Base-by-base conservation (phyloP, 2,329 filamentous ascomycete species). In the Talaromyces marneffei region DNA sequence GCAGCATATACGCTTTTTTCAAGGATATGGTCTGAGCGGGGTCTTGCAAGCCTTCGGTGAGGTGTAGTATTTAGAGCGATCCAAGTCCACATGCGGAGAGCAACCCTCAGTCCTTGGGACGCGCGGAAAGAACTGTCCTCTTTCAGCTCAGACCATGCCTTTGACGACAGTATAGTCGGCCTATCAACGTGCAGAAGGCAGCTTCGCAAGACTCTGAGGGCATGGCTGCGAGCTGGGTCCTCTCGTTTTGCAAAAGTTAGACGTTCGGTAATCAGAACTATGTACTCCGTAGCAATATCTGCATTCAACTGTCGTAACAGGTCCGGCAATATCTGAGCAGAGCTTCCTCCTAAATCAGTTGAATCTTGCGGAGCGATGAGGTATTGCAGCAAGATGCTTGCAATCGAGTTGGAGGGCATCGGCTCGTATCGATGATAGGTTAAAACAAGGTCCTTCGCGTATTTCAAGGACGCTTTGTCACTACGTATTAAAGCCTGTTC, bases 1-100 rank as follows among this genome's bases (percentile, higher is more conserved):
- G 67, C 65, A 25, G 53, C 52, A 40, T 72, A 68, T 1, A 68
- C 67, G 10, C 59, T 52, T 52, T 63, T 65, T n/a, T 50, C 31
- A n/a, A 57, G 55, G 31, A 18, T 8, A 6, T 27, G 25, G 9
- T 20, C 39, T 23, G 25, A 53, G 5, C 37, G 64, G 58, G 62
- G 65, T 61, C 69, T 67, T 58, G 66, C 60, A 18, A 66, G 64
- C 18, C 65, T 66, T 29, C 62, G 59, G 37, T 63, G 54, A n/a
- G 68, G 60, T 7, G 66, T 61, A 39, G 64, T 65, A 46, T 65
- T 68, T 39, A 76, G 62, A 0, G 66, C 66, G 31, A 69, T 69
- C 56, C 75, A 63, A 29, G 64, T 57, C 74, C 74, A 76, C 12
- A 76, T 58, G 25, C 74, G 72, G 27, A 73, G 33, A 14, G 75